A percentile compares a stretch with the other conserved stretches of the same genome.
Evolutionary conservation across 805 yeast genomes (phyloP).

Genomic region (Ogataea neopini): DNA sequence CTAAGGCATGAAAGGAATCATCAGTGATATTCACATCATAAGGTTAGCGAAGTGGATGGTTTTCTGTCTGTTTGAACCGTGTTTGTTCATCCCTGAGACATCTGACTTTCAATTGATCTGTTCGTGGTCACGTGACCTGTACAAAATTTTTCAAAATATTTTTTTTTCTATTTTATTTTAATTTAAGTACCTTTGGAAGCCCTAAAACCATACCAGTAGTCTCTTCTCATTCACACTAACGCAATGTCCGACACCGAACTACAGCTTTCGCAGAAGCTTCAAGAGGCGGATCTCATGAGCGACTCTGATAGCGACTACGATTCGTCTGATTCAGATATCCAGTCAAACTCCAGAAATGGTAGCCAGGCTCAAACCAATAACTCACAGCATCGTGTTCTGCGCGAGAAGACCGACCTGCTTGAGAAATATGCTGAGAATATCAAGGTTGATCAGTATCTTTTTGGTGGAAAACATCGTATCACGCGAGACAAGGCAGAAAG

Average conservation of each 20-base stretch:
- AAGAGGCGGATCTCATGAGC: background rate
- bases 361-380: constrained; percentile 5
- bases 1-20: no score
- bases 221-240: no score
- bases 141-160: constrained; percentile 6
- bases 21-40: no score
- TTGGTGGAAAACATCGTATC: constrained; percentile 56
- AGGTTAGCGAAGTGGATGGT: no score
- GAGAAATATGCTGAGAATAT: constrained; percentile 66
- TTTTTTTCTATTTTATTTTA: background rate
- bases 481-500: constrained; percentile 85
- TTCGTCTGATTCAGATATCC: background rate
- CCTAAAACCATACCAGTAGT: no score
- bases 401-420: constrained; percentile 50
- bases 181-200: background rate
- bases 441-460: constrained; percentile 58
- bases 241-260: background rate
- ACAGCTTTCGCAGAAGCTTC: background rate
- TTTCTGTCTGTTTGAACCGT: no score
- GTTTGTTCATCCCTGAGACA: no score
- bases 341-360: background rate
- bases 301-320: constrained; percentile 4
- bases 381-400: constrained; percentile 14
- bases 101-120: no score
- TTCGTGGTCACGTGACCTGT: background rate